Base-by-base conservation (phyloP, 116 monocot species). In the Cymodocea nodosa region DNA sequence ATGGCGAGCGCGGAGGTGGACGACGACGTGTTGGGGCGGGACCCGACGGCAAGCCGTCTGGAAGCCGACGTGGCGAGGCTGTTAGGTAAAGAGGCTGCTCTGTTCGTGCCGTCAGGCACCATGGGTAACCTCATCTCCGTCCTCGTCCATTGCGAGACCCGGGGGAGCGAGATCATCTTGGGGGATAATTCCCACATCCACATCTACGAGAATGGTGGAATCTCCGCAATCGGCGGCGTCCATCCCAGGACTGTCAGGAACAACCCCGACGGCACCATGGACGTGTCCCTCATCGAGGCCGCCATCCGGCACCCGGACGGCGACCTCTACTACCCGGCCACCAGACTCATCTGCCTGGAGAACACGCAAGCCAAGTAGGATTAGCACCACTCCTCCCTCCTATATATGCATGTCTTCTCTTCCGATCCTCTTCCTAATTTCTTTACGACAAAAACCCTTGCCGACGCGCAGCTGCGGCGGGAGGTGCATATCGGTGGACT, bases 361-460 rank as follows among this genome's bases (percentile, higher is more conserved):
- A 91, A 97, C 58, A 97, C 91, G 7, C 97, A 97, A 59, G 88
- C 85, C 37, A 95, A 90, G 95, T 95, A 71, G 82, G 87, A n/a
- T n/a, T n/a, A n/a, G 30, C 3, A 3, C 30, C 3, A 30, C 30
- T 30, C 1, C 30, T 30, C 3, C 30, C n/a, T n/a, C n/a, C n/a
- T n/a, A n/a, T n/a, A n/a, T 30, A 30, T 3, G 30, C 23, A 22
- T 59, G 58, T n/a, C n/a, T 59, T 15, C 50, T 53, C 14, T 79
- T 58, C 2, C n/a, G n/a, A n/a, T n/a, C n/a, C 7, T 77, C 30
- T 30, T 30, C 30, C 30, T 30, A 1, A 1, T 30, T 30, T 30
- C 2, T 30, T 30, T 30, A 30, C 30, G 30, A 30, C 2, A 30
- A 30, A 30, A 30, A 30, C 30, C 2, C 3, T 30, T 30, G 30